Base-by-base conservation (phyloP, 345 rosid genomes). In the Ailanthus altissimus region DNA sequence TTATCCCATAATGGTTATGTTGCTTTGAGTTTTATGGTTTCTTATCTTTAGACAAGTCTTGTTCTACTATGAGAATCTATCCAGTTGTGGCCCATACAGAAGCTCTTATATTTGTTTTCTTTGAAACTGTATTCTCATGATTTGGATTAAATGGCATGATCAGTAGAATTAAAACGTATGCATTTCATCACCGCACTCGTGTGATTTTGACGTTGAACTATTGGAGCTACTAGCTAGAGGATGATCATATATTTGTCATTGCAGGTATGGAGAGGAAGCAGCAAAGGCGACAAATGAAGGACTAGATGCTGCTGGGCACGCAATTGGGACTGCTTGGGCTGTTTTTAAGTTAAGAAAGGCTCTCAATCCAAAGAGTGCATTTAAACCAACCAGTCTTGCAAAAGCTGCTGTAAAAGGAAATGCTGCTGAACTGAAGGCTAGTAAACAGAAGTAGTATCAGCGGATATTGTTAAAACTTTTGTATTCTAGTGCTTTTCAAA, bases 301-400 rank as follows among this genome's bases (percentile, higher is more conserved):
- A 38, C 86, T 95, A 40, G 91, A 79, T 63, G 97, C 99, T 26
- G 98, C 99, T 28, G 99, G 99, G 51, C 93, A 90, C 71, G 98
- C 91, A 5, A 60, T 95, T 28, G 98, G 98, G 75, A 87, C 93
- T 28, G 99, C 98, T n/a, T 93, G 97, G 97, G 92, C 90, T 25
- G 97, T 91, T 74, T 93, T 95, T 79, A 95, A 95, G 91, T 86
- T 95, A 75, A 84, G 97, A 32, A 90, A 90, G 80, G 97, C 97
- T 50, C 75, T 94, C 38, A 93, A 93, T 77, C 98, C 97, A 0
- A 91, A 88, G 80, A 90, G 89, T 72, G 93, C 85, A 42, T 32
- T 92, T 65, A 93, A 89, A 78, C 92, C 98, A 60, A 79, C 97
- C 28, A 56, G 88, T 68, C 82, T 94, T 25, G 97, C 82, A 1